Evolutionary conservation across 495 filamentous ascomycete genomes (phyloP).

Genomic region (Neurospora sp.): DNA sequence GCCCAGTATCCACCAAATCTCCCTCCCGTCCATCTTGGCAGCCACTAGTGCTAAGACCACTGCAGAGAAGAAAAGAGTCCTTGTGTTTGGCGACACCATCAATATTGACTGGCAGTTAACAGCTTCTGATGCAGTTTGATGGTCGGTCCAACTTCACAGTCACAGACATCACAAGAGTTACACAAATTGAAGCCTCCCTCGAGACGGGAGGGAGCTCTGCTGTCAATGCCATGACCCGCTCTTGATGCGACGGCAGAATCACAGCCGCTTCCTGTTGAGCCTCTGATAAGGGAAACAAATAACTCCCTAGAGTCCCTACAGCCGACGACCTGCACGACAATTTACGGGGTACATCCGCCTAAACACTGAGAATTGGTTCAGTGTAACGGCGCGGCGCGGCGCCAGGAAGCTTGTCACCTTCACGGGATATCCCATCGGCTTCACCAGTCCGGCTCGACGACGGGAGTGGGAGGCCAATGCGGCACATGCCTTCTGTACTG

Average conservation of each 20-base stretch:
- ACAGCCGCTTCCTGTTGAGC: neutral
- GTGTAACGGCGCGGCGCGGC: neutral
- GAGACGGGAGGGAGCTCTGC: neutral
- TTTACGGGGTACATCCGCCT: neutral
- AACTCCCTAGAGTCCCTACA: neutral
- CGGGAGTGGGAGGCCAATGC: neutral
- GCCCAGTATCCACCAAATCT: neutral
- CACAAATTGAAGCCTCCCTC: neutral
- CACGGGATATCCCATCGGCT: neutral
- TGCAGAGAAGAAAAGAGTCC: neutral
- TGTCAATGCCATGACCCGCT: neutral
- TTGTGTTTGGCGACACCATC: slow-evolving; percentile 1
- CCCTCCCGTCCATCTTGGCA: neutral
- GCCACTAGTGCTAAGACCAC: slow-evolving; percentile 3
- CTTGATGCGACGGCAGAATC: neutral
- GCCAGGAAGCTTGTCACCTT: neutral
- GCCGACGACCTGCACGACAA: neutral
- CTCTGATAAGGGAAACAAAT: neutral
- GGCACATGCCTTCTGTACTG: neutral
- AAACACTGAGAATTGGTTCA: neutral
- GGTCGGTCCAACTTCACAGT: neutral
- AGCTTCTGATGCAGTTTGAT: neutral
- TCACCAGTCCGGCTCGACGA: neutral
- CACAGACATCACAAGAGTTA: slow-evolving; percentile 6
- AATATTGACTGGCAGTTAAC: neutral